Base-by-base conservation (phyloP, 2,329 filamentous ascomycete species). In the Lachnellula arida region DNA sequence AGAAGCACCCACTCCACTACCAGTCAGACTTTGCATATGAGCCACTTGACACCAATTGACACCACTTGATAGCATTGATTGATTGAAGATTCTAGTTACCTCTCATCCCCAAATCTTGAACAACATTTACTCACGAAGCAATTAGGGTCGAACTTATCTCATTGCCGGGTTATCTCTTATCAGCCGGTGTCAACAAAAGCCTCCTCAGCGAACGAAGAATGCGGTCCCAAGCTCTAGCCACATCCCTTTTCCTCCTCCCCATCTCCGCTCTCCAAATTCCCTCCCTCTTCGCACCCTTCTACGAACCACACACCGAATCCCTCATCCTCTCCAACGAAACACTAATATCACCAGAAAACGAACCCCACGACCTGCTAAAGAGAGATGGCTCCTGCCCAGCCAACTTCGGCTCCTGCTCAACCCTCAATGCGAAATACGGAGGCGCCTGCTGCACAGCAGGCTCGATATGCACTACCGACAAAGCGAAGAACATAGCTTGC, bases 331-430 rank as follows among this genome's bases (percentile, higher is more conserved):
- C 63, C 11, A 68, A 68, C 49, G 58, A 63, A 23, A 64, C 62
- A 12, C 51, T 59, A 17, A 23, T 56, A 32, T 32, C 28, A 32
- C 3, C 28, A 52, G 46, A 56, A 15, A 40, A 59, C 25, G 51
- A 49, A 44, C 19, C 15, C 40, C 54, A 58, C 48, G 64, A 68
- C 9, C 60, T 70, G 35, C 49, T 63, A 14, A 69, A 66, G 57
- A 57, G 69, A 63, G 59, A 63, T 46, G 64, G 60, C 17, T 67
- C 64, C 47, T 71, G 69, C 25, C 65, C 68, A 1, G 28, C 49
- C 32, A 65, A 68, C 49, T 70, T 65, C 55, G 66, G 66, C 42
- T 66, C 67, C 4, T 71, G 69, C 56, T 65, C 66, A 2, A 66
- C 65, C 0, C 58, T 68, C 39, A 58, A 58, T 23, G 62, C 62